A percentile compares a stretch with the other conserved stretches of the same genome.
Conservation (phyloP, 352 stramenopile species). For the Phytophthora palmivora region DNA sequence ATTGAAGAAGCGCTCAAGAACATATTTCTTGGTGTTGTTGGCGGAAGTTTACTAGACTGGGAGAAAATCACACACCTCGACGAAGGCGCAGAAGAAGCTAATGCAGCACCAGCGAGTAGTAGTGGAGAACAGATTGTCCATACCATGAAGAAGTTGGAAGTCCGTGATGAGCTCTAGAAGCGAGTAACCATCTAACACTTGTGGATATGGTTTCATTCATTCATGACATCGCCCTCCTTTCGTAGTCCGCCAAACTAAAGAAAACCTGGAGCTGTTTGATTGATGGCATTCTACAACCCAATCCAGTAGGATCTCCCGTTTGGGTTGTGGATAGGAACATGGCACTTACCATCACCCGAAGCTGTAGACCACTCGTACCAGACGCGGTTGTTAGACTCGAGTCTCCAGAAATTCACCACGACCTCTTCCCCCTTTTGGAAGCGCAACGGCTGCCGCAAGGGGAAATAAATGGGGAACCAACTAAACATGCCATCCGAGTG, state of each 20-base stretch:
- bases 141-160: slow-evolving; percentile 15
- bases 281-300: slow-evolving; percentile 74
- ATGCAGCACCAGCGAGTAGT: background rate
- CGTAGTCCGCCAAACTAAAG: too few relatives aligned
- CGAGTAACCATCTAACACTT: background rate
- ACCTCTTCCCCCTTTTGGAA: slow-evolving; percentile 86
- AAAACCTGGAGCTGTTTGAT: too few relatives aligned
- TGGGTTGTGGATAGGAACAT: slow-evolving; percentile 95
- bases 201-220: slow-evolving; percentile 15
- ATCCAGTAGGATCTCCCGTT: slow-evolving; percentile 97
- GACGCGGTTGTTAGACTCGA: slow-evolving; percentile 87
- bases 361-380: slow-evolving; percentile 99
- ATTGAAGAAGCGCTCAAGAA: slow-evolving; percentile 48
- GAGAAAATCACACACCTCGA: slow-evolving; percentile 24
- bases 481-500: slow-evolving; percentile 99
- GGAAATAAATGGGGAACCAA: slow-evolving; percentile 99
- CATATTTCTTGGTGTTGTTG: slow-evolving; percentile 49
- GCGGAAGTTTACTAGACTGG: slow-evolving; percentile 47
- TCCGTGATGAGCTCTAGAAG: slow-evolving; percentile 36
- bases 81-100: slow-evolving; percentile 5
- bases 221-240: too few relatives aligned
- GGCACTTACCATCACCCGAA: slow-evolving; percentile 43
- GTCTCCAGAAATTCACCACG: slow-evolving; percentile 93
- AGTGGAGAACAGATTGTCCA: slow-evolving; percentile 6
- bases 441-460: slow-evolving; percentile 90